Conservation (phyloP, 1,139 yeast genomes). For the Suhomyces anneliseae region DNA sequence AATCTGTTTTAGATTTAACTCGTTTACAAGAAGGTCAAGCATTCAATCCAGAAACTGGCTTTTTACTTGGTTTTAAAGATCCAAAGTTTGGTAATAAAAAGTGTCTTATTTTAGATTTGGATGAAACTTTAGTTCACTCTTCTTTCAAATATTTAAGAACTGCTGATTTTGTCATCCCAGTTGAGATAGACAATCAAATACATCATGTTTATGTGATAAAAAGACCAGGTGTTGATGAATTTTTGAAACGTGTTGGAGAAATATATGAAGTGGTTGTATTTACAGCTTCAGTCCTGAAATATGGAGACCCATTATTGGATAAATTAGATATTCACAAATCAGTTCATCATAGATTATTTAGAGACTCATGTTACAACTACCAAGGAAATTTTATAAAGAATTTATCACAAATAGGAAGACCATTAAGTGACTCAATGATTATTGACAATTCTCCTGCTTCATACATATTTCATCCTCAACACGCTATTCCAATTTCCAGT, state of each 20-base stretch:
- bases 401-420: constrained; percentile 90
- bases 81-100: constrained; percentile 54
- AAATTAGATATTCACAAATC: constrained; percentile 72
- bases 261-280: constrained; percentile 93
- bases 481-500: constrained; percentile 95
- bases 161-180: constrained; percentile 86
- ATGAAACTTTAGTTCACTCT: constrained; percentile 95
- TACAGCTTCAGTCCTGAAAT: constrained; percentile 92
- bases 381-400: constrained; percentile 96
- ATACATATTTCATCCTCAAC: constrained; percentile 94
- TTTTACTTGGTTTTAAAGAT: constrained; percentile 55
- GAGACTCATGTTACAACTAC: constrained; percentile 64
- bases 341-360: constrained; percentile 87
- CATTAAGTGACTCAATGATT: constrained; percentile 79
- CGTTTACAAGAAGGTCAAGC: constrained; percentile 70
- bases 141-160: constrained; percentile 88
- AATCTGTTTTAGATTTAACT: constrained; percentile 51
- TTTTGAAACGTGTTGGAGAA: constrained; percentile 78
- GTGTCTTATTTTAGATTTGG: constrained; percentile 88
- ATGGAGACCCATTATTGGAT: constrained; percentile 93
- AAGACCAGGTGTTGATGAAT: constrained; percentile 97
- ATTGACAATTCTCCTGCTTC: constrained; percentile 98
- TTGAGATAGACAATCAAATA: constrained; percentile 77
- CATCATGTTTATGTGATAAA: constrained; percentile 96
- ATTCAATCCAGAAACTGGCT: constrained; percentile 57